Evolutionary conservation across 345 rosid genomes (phyloP).

Genomic region (Alliaria petiolata): DNA sequence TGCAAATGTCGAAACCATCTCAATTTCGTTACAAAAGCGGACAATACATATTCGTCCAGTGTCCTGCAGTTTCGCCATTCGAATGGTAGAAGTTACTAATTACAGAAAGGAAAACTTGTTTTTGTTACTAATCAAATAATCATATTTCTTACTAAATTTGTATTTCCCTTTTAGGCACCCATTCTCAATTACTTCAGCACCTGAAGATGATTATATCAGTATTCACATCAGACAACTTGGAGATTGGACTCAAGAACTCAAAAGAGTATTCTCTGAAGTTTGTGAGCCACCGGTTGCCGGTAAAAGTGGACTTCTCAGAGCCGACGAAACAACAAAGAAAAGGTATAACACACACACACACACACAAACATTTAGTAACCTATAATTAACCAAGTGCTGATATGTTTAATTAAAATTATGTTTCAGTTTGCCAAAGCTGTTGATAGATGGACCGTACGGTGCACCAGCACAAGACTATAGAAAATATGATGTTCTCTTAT

Average conservation of each 20-base stretch:
- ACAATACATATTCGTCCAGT: constrained; percentile 97
- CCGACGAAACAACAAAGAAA: constrained; percentile 86
- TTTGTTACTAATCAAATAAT: background rate
- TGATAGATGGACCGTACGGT: constrained; percentile 95
- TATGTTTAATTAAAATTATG: constrained; percentile 20
- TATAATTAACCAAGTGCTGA: background rate
- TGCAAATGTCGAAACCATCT: constrained; percentile 94
- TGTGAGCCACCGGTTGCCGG: constrained; percentile 84
- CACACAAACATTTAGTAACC: too few species aligned
- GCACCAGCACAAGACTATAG: constrained; percentile 96
- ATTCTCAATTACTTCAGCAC: constrained; percentile 97
- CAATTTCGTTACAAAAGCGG: constrained; percentile 94
- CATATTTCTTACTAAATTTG: too few species aligned
- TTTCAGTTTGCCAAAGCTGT: constrained; percentile 88
- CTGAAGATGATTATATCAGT: constrained; percentile 88
- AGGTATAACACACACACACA: too few species aligned
- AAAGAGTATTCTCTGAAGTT: constrained; percentile 71
- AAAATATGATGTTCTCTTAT: constrained; percentile 83
- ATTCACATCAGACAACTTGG: constrained; percentile 95
- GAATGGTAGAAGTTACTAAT: constrained; percentile 59
- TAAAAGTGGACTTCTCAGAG: constrained; percentile 96
- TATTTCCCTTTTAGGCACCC: constrained; percentile 71
- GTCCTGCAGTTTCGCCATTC: constrained; percentile 98
- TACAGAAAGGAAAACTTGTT: background rate
- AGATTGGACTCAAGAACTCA: constrained; percentile 98